Evolutionary conservation across 1,284 basidiomycete genomes (phyloP).

Genomic region (Ustilago vetiveriae): DNA sequence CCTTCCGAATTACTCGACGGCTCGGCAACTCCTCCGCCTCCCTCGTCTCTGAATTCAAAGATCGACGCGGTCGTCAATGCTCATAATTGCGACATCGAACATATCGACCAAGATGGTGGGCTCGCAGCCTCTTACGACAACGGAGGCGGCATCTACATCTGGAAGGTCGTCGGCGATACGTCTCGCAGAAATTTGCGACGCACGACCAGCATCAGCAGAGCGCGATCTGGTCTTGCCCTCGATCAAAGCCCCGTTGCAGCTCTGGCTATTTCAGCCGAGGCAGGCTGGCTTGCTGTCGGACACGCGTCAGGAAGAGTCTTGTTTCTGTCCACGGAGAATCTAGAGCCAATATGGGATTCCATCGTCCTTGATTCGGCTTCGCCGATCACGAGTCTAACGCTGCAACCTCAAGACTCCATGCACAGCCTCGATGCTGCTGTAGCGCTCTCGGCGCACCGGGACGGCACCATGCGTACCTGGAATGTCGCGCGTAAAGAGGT

Average conservation of each 20-base stretch:
- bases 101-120: slow-evolving; percentile 77
- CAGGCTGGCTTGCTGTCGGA: slow-evolving; percentile 72
- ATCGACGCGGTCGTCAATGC: slow-evolving; percentile 80
- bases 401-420: slow-evolving; percentile 34
- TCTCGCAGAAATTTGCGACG: slow-evolving; percentile 2
- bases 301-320: slow-evolving; percentile 76
- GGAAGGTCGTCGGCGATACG: slow-evolving; percentile 4
- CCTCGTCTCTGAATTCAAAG: slow-evolving; percentile 66
- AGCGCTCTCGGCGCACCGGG: slow-evolving; percentile 39
- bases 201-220: slow-evolving; percentile 9
- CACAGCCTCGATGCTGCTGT: slow-evolving; percentile 23
- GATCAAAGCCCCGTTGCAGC: slow-evolving; percentile 30
- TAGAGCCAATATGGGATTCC: slow-evolving; percentile 28
- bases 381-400: slow-evolving; percentile 21
- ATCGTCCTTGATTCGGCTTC: slow-evolving; percentile 2
- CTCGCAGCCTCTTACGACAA: slow-evolving; percentile 80
- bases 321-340: slow-evolving; percentile 62
- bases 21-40: slow-evolving; percentile 54
- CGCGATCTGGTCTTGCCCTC: not conserved
- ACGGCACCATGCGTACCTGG: slow-evolving; percentile 39
- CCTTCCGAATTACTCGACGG: slow-evolving; percentile 35
- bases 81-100: slow-evolving; percentile 81
- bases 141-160: slow-evolving; percentile 68
- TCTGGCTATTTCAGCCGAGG: slow-evolving; percentile 40
- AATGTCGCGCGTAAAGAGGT: slow-evolving; percentile 18